Evolutionary conservation across 2,329 filamentous ascomycete genomes (phyloP).

Genomic region (Trichoderma pleuroti): DNA sequence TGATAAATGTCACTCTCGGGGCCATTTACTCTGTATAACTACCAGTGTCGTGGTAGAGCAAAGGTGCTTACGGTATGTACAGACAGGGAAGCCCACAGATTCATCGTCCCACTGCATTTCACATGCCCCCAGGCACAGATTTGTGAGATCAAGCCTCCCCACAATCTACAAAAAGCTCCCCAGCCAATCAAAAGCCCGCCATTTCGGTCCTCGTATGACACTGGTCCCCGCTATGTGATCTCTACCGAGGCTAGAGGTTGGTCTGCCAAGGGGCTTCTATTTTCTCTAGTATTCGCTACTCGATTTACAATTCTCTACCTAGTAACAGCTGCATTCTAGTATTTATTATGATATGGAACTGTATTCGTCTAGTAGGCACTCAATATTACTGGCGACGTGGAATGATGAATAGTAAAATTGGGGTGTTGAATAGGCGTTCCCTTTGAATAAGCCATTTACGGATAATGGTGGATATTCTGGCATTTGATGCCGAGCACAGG

Average conservation of each 20-base stretch:
- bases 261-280: neutral
- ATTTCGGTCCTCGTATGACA: neutral
- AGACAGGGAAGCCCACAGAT: neutral
- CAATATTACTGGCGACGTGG: too few species aligned
- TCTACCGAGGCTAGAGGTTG: constrained; percentile 5
- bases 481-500: neutral
- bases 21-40: neutral
- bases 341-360: too few species aligned
- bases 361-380: too few species aligned
- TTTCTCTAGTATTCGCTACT: neutral
- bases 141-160: constrained; percentile 2
- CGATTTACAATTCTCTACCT: neutral
- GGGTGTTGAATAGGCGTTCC: too few species aligned
- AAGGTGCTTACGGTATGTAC: neutral
- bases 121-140: neutral
- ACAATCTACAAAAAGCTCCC: neutral
- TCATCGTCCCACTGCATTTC: neutral
- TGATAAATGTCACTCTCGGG: neutral
- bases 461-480: neutral
- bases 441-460: too few species aligned
- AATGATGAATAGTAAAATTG: too few species aligned
- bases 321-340: neutral
- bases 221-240: neutral
- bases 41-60: neutral
- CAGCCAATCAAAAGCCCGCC: neutral